Percentiles rank a stretch among this genome's conserved stretches.
Evolutionary conservation across 129 eudicot species (phyloP).

Genomic region (Lonicera japonica): DNA sequence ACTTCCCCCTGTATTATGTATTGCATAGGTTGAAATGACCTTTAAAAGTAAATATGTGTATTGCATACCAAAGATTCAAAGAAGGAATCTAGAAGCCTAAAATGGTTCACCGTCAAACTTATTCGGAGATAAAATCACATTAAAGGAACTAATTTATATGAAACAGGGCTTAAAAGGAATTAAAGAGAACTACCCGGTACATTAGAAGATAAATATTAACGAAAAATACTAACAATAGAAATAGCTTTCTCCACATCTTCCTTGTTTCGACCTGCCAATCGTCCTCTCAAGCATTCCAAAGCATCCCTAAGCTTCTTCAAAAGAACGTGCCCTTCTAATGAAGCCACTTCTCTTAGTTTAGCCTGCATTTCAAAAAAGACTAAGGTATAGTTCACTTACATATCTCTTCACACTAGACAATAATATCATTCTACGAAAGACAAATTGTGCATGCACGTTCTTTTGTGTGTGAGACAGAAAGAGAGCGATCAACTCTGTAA

Average conservation of each 20-base stretch:
- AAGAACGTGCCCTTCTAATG: constrained; percentile 96
- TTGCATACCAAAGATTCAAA: too few species aligned
- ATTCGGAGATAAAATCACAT: not conserved
- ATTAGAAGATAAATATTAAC: not conserved
- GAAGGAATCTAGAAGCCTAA: not conserved
- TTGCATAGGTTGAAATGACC: not conserved
- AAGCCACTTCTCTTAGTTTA: constrained; percentile 81
- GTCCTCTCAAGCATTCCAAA: constrained; percentile 74
- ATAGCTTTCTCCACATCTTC: constrained; percentile 92
- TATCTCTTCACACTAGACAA: not conserved
- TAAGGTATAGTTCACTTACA: not conserved
- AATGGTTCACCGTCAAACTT: not conserved
- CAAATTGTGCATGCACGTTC: not conserved
- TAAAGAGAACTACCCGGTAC: not conserved
- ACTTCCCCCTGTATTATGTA: constrained; percentile 1
- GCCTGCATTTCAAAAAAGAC: constrained; percentile 42
- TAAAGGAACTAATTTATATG: not conserved
- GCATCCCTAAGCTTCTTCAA: constrained; percentile 96
- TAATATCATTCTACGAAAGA: not conserved
- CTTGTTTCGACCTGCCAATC: constrained; percentile 69
- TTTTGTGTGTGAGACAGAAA: not conserved
- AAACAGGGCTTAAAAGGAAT: too few species aligned
- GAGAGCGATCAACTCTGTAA: not conserved
- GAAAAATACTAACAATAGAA: constrained; percentile 57
- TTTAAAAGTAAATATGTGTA: too few species aligned